phyloP scores from a whole-genome alignment of 1,284 basidiomycete genomes.

The Trametes pubescens region DNA sequence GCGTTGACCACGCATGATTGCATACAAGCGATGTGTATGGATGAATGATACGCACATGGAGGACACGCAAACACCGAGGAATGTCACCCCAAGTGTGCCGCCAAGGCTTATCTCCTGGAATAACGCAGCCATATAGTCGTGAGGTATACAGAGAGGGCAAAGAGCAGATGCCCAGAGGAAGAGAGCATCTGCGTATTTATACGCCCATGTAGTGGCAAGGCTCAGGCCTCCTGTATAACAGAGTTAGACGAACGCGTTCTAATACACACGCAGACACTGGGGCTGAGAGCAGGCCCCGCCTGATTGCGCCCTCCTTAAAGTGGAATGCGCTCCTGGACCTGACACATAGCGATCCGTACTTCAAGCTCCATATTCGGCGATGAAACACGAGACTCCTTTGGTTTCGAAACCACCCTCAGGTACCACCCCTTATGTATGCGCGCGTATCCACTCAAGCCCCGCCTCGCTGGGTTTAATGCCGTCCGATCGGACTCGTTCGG shows the following conservation, averaged over 20 bases:
- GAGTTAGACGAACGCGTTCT: neutral
- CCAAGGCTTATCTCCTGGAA: constrained; percentile 3
- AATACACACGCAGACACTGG: neutral
- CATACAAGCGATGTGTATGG: neutral
- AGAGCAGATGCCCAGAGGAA: neutral
- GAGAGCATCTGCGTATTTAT: neutral
- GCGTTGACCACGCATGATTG: neutral
- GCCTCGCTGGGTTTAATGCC: no score
- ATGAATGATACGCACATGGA: constrained; percentile 4
- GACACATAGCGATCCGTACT: no score
- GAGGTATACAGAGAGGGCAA: neutral
- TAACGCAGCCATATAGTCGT: neutral
- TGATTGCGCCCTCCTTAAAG: no score
- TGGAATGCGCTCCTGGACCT: no score
- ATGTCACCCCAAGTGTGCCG: constrained; percentile 8
- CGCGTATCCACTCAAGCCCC: no score
- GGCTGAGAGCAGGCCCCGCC: no score
- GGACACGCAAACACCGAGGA: constrained; percentile 14
- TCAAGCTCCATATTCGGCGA: no score
- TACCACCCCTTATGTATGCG: no score
- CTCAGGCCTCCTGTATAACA: neutral
- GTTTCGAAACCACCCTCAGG: no score
- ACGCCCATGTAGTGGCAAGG: neutral
- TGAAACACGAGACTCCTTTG: no score
- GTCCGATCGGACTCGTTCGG: no score